These are phyloP conservation scores for Fomitopsis schrenkii DNA, from an alignment of 1,284 basidiomycete genomes.

Conservation along the genomic window DNA sequence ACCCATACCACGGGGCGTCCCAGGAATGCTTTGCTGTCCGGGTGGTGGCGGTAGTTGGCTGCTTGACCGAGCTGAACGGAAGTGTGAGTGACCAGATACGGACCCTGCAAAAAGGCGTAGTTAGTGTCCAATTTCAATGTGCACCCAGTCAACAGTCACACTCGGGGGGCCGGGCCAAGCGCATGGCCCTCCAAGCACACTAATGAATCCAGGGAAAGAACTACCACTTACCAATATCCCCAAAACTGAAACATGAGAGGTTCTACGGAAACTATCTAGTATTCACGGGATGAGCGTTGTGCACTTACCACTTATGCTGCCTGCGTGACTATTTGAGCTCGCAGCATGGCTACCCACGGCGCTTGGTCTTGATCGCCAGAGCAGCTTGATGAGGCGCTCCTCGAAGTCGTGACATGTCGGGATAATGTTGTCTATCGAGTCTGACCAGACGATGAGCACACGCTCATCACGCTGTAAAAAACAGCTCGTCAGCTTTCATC, in stretches of 20 bases:
- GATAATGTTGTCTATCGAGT: slow-evolving; percentile 67
- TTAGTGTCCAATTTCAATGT: background rate
- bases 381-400: slow-evolving; percentile 73
- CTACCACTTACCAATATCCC: background rate
- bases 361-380: slow-evolving; percentile 49
- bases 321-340: slow-evolving; percentile 19
- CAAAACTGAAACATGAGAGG: background rate
- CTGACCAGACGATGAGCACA: slow-evolving; percentile 76
- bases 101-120: slow-evolving; percentile 17
- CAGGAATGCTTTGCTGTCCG: slow-evolving; percentile 15
- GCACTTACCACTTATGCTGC: slow-evolving; percentile 21
- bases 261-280: slow-evolving; percentile 1
- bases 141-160: background rate
- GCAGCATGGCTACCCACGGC: slow-evolving; percentile 12
- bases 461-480: slow-evolving; percentile 62
- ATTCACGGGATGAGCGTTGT: background rate
- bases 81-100: slow-evolving; percentile 25
- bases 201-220: background rate
- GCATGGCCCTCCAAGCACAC: background rate
- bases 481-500: background rate
- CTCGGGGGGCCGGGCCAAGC: background rate
- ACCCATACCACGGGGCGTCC: slow-evolving; percentile 27
- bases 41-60: slow-evolving; percentile 12
- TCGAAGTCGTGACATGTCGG: slow-evolving; percentile 73
- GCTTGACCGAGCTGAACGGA: slow-evolving; percentile 18